Evolutionary conservation across 2,329 filamentous ascomycete genomes (phyloP).

Genomic region (Pestalotiopsis fici): DNA sequence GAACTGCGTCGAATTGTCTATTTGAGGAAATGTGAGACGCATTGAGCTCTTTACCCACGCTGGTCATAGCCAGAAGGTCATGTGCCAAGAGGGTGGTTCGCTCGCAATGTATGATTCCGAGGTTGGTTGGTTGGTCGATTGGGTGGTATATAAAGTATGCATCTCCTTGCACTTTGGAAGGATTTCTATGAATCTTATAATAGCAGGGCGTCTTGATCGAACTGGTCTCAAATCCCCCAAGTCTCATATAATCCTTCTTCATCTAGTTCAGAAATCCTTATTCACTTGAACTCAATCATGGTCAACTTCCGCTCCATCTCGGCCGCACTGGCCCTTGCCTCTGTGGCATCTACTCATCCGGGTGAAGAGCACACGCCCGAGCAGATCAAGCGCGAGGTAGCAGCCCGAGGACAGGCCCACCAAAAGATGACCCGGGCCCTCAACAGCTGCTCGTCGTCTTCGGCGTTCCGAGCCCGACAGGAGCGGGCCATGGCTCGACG

Average conservation of each 20-base stretch:
- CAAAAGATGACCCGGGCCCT: neutral
- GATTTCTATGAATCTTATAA: neutral
- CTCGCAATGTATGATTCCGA: neutral
- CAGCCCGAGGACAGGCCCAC: neutral
- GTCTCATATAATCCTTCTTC: neutral
- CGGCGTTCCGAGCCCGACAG: neutral
- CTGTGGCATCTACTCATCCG: neutral
- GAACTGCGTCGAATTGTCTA: neutral
- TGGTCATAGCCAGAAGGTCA: neutral
- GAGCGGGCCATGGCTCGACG: conserved; percentile 1
- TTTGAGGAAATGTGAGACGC: neutral
- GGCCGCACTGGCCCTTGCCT: conserved; percentile 7
- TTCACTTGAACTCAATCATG: neutral
- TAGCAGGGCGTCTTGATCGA: neutral
- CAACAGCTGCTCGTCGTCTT: neutral
- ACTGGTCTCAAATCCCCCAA: neutral
- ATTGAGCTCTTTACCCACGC: neutral
- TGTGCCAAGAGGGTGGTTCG: neutral
- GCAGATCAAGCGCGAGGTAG: conserved; percentile 6
- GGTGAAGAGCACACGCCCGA: conserved; percentile 5
- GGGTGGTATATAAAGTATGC: neutral
- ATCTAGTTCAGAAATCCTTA: neutral
- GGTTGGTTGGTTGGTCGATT: neutral
- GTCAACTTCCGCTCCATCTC: conserved; percentile 1
- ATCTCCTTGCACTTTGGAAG: neutral